These are phyloP conservation scores for Rhododendron henanense DNA, from an alignment of 148 eudicot species.

Conservation along the genomic window DNA sequence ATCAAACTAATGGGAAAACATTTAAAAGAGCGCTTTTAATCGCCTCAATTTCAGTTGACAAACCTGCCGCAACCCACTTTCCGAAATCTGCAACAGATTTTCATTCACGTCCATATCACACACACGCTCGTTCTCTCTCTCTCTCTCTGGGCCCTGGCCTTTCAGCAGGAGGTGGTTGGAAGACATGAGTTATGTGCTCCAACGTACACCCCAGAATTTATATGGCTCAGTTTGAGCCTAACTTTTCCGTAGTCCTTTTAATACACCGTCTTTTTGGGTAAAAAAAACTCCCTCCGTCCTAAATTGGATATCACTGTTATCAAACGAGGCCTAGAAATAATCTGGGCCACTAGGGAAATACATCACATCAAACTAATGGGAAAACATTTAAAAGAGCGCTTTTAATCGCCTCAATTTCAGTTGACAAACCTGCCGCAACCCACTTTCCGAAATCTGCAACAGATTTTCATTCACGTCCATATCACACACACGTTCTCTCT, in stretches of 20 bases:
- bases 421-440: not conserved
- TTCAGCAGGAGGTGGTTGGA: not conserved
- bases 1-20: no score
- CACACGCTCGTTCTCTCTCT: no score
- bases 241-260: no score
- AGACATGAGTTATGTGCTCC: not conserved
- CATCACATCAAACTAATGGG: no score
- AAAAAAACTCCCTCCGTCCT: no score
- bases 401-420: slow-evolving; percentile 13
- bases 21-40: not conserved
- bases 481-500: not conserved
- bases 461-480: not conserved
- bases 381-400: not conserved
- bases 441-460: not conserved
- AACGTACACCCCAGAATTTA: not conserved
- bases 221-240: no score
- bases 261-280: no score
- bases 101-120: not conserved
- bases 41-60: slow-evolving; percentile 16
- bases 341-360: no score
- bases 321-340: no score
- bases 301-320: no score
- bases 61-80: not conserved
- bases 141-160: not conserved
- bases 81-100: no score